Evolutionary conservation across 2,329 filamentous ascomycete genomes (phyloP), one percentile per base, ranked within the genome.

Genomic region (Xylaria sp.): DNA sequence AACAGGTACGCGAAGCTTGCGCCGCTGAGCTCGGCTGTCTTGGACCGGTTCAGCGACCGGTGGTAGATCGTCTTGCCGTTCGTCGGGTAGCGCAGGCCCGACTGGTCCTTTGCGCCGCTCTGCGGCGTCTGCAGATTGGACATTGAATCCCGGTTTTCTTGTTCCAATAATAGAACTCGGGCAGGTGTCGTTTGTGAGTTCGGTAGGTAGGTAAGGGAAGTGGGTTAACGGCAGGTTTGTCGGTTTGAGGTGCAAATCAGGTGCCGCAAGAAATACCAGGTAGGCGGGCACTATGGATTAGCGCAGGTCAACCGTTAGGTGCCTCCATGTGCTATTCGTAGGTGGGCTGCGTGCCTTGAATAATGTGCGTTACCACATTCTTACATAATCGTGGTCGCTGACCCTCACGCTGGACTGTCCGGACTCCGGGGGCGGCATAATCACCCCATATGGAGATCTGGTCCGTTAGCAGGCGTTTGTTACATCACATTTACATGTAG

Each of bases 51-150:
- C 63, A 97, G 81, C 63, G 96, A 92, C 58, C 94, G 85, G 80
- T 97, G 92, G 80, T 97, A 99, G 78, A 99, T 97, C 65, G 92
- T 96, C 79, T 97, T 97, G 78, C 92, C 91, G 75, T 87, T 96
- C 59, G 90, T 90, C 52, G 94, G 93, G 71, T 95, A 91, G 67
- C 92, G 90, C 63, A 99, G 86, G 30, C 90, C 87, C 9, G 81
- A 73, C 65, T 81, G 75, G 58, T 77, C 80, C 71, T 80, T 79
- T 66, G 76, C 74, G 60, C 76, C 69, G 62, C 73, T 73, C 64
- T 80, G 76, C 64, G 75, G 71, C 59, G 79, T 73, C 66, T 80
- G 80, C 48, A 80, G 72, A 71, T 80, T 83, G 60, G 80, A 76
- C 80, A 83, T 83, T 64, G 23, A 9, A 30, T 30, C 23, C 23